Evolutionary conservation across 1,139 yeast genomes (phyloP).

Genomic region (Magnusiomyces fungicola): DNA sequence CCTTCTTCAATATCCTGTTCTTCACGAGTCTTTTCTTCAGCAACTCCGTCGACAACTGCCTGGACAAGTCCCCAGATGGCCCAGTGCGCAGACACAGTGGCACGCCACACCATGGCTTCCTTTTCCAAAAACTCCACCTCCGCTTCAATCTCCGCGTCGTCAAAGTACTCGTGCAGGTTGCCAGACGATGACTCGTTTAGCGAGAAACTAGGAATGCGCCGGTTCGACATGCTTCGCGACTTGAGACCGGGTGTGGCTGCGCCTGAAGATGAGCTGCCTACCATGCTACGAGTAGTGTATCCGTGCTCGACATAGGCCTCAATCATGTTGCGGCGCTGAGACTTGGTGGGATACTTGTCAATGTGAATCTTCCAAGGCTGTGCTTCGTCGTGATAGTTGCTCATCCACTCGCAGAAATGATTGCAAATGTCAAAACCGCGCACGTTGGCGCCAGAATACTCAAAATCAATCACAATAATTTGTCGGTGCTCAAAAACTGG

Average conservation of each 20-base stretch:
- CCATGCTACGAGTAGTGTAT: constrained; percentile 3
- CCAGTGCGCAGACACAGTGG: constrained; percentile 77
- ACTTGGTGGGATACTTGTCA: constrained; percentile 54
- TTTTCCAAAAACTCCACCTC: constrained; percentile 55
- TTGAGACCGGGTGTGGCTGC: neutral
- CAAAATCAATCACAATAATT: constrained; percentile 91
- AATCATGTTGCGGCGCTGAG: constrained; percentile 63
- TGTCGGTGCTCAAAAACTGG: constrained; percentile 54
- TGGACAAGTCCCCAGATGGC: constrained; percentile 88
- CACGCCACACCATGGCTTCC: constrained; percentile 71
- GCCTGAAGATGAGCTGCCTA: neutral
- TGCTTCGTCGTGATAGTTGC: constrained; percentile 69
- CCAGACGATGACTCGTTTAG: too few species aligned
- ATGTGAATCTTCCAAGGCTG: constrained; percentile 52
- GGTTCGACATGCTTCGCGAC: too few species aligned
- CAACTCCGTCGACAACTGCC: constrained; percentile 31
- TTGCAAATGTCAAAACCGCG: constrained; percentile 89
- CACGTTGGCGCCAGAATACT: constrained; percentile 88
- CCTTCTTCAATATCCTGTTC: constrained; percentile 23
- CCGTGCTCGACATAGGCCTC: constrained; percentile 58
- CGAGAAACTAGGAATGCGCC: too few species aligned
- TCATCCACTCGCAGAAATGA: constrained; percentile 58
- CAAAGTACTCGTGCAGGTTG: constrained; percentile 19
- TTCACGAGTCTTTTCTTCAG: constrained; percentile 24
- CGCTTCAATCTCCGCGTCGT: constrained; percentile 38